A percentile compares a stretch with the other conserved stretches of the same genome.
Conservation (phyloP, 225 moss, liverwort and hornwort genomes). For the Takakia lepidozioides region DNA sequence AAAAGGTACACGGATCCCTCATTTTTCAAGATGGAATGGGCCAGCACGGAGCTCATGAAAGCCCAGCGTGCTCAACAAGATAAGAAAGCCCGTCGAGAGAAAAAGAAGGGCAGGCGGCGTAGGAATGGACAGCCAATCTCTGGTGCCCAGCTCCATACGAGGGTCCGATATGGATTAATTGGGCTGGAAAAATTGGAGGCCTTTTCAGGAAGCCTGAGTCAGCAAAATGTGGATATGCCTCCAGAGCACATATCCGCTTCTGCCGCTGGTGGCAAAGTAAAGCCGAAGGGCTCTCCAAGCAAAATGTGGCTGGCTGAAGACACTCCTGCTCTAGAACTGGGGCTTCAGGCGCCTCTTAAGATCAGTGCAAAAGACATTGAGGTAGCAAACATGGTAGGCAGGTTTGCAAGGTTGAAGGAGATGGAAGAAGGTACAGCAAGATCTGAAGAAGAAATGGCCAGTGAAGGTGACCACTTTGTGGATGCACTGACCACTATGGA, state of each 20-base stretch:
- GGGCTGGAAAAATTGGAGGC: constrained; percentile 57
- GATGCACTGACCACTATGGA: constrained; percentile 55
- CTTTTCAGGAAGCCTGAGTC: constrained; percentile 51
- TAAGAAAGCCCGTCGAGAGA: too few species aligned
- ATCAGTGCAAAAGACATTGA: constrained; percentile 33
- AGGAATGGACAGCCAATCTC: too few species aligned
- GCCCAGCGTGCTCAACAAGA: too few species aligned
- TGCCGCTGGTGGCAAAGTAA: too few species aligned
- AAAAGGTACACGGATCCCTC: constrained; percentile 52
- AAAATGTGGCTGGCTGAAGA: constrained; percentile 12
- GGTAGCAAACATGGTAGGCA: neutral
- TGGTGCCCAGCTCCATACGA: too few species aligned
- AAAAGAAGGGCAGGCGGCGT: too few species aligned
- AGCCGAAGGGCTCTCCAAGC: constrained; percentile 4
- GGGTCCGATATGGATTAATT: too few species aligned
- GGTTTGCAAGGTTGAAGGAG: constrained; percentile 4
- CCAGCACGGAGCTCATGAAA: constrained; percentile 22
- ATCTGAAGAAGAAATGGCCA: constrained; percentile 29
- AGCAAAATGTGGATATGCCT: too few species aligned
- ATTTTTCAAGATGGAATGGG: constrained; percentile 35
- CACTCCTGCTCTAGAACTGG: constrained; percentile 24
- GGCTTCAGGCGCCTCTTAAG: constrained; percentile 43
- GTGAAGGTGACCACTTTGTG: constrained; percentile 25
- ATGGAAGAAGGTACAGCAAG: neutral
- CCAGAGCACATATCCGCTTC: too few species aligned